Conservation (phyloP, 768 basidiomycete genomes). For the Glaciozyma martinii region DNA sequence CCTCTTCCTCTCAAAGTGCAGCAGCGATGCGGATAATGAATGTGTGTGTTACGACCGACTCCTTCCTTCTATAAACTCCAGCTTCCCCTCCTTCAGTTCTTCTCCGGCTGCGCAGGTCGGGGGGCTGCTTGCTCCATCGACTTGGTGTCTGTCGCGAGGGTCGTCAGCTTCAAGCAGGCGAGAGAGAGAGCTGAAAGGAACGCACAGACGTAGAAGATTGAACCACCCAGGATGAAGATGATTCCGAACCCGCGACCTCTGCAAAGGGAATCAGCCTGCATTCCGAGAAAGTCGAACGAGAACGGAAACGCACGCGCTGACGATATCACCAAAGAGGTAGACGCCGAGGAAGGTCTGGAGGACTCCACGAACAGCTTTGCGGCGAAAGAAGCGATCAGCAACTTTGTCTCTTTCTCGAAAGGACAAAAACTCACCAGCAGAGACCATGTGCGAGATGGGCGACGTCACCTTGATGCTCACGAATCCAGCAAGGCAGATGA, state of each 20-base stretch:
- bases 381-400: neutral
- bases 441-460: slow-evolving; percentile 95
- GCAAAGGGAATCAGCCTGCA: slow-evolving; percentile 11
- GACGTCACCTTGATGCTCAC: slow-evolving; percentile 95
- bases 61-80: no score
- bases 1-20: no score
- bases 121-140: slow-evolving; percentile 15
- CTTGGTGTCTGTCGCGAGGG: slow-evolving; percentile 22
- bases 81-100: no score
- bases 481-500: slow-evolving; percentile 87
- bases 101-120: neutral
- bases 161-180: neutral
- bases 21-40: neutral
- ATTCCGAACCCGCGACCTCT: slow-evolving; percentile 78
- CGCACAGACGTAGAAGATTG: slow-evolving; percentile 54
- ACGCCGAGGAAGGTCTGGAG: slow-evolving; percentile 75
- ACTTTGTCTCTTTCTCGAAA: neutral
- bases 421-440: slow-evolving; percentile 45
- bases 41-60: no score
- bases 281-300: slow-evolving; percentile 3
- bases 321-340: slow-evolving; percentile 69
- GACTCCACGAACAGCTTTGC: slow-evolving; percentile 74
- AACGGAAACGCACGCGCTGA: slow-evolving; percentile 55
- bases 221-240: slow-evolving; percentile 68
- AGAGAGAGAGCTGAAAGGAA: neutral